Conservation (phyloP, 768 basidiomycete genomes). For the Leccinellum albellum region DNA sequence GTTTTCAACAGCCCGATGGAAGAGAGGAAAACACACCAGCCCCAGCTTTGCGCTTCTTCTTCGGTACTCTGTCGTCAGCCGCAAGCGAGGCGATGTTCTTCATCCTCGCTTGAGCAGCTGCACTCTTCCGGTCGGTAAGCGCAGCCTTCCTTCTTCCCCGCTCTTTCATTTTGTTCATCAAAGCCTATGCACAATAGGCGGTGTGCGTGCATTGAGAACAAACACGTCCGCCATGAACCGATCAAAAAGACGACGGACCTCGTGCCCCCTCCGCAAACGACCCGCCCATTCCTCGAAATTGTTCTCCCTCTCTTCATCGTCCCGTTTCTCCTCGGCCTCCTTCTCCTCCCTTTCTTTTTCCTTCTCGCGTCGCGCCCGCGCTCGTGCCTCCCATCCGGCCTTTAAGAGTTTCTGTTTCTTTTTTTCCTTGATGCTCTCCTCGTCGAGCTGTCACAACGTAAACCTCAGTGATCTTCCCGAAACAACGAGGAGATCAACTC, state of each 20-base stretch:
- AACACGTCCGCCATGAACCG: not conserved
- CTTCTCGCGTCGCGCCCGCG: conserved; percentile 80
- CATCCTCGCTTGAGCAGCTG: conserved; percentile 93
- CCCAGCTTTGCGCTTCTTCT: conserved; percentile 80
- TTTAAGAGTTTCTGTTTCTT: conserved; percentile 89
- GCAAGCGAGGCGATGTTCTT: conserved; percentile 92
- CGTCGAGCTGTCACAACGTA: conserved; percentile 58
- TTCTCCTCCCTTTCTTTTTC: conserved; percentile 75
- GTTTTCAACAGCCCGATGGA: not conserved
- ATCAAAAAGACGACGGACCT: conserved; percentile 43
- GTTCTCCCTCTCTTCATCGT: conserved; percentile 68
- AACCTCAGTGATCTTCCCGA: not conserved
- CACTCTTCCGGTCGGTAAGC: conserved; percentile 86
- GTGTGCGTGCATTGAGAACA: not conserved
- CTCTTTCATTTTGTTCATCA: conserved; percentile 85
- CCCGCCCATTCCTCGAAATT: conserved; percentile 74
- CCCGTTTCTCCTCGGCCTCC: conserved; percentile 54
- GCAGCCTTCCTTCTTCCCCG: conserved; percentile 76
- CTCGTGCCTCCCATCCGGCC: conserved; percentile 89
- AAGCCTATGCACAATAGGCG: conserved; percentile 40
- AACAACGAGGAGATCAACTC: conserved; percentile 10
- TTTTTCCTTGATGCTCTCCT: conserved; percentile 92
- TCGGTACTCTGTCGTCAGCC: conserved; percentile 75
- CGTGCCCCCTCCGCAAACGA: conserved; percentile 73
- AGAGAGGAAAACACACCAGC: conserved; percentile 51